These are phyloP conservation scores for Clarireedia monteithiana DNA, from an alignment of 2,329 filamentous ascomycete species.

Conservation along the genomic window DNA sequence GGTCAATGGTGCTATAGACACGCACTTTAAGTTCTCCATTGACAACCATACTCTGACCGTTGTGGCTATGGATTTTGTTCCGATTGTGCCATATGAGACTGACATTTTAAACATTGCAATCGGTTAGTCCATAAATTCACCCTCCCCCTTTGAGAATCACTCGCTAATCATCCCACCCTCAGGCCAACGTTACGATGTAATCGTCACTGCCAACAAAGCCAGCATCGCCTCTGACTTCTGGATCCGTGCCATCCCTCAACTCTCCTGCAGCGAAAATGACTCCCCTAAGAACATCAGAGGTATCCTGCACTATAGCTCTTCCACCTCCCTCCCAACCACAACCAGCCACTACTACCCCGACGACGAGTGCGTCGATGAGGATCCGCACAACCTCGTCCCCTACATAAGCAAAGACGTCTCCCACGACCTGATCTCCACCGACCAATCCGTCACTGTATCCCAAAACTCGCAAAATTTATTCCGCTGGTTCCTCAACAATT, in stretches of 20 bases:
- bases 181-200: slow-evolving; percentile 35
- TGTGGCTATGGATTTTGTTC: slow-evolving; percentile 54
- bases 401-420: slow-evolving; percentile 14
- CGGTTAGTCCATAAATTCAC: slow-evolving; percentile 19
- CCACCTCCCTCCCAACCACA: slow-evolving; percentile 25
- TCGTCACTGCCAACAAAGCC: slow-evolving; percentile 39
- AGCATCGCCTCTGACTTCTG: slow-evolving; percentile 40
- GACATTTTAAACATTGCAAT: slow-evolving; percentile 50
- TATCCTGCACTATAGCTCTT: slow-evolving; percentile 41
- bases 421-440: not conserved
- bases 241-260: slow-evolving; percentile 48
- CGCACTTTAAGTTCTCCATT: slow-evolving; percentile 37
- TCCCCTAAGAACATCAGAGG: slow-evolving; percentile 41
- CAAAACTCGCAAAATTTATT: slow-evolving; percentile 30
- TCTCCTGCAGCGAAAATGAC: slow-evolving; percentile 47
- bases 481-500: slow-evolving; percentile 41
- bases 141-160: not conserved
- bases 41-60: slow-evolving; percentile 48
- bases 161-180: not conserved
- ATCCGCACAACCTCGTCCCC: slow-evolving; percentile 23
- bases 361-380: slow-evolving; percentile 26
- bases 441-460: slow-evolving; percentile 19
- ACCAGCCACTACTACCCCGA: slow-evolving; percentile 18
- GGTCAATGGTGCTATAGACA: slow-evolving; percentile 36
- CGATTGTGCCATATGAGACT: slow-evolving; percentile 13